Conservation (phyloP, 2,329 filamentous ascomycete genomes). For the Colletotrichum cuscutae region DNA sequence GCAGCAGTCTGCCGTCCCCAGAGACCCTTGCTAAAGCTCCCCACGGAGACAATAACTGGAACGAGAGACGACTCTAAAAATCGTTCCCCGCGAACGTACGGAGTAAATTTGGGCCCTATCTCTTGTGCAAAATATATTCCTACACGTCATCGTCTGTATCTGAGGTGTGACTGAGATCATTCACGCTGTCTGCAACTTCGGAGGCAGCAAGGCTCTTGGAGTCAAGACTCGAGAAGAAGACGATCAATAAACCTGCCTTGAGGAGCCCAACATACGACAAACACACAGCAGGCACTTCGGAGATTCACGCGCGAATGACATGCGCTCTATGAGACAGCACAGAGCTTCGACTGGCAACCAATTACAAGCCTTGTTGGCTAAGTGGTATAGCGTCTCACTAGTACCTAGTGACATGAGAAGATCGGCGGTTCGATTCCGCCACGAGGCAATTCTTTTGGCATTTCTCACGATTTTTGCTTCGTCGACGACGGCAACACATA, state of each 20-base stretch:
- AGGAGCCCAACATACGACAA: background rate
- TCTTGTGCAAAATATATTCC: too few relatives aligned
- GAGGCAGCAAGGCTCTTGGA: too few relatives aligned
- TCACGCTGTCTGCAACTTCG: too few relatives aligned
- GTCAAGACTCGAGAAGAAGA: too few relatives aligned
- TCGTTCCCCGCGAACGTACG: too few relatives aligned
- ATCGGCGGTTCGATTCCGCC: slow-evolving; percentile 29
- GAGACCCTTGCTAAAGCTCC: slow-evolving; percentile 4
- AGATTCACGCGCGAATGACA: rapidly evolving
- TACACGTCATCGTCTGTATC: too few relatives aligned
- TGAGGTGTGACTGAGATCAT: too few relatives aligned
- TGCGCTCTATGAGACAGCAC: too few relatives aligned
- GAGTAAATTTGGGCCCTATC: too few relatives aligned
- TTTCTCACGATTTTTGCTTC: too few relatives aligned
- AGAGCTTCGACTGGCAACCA: rapidly evolving
- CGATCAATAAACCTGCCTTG: too few relatives aligned
- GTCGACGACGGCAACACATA: too few relatives aligned
- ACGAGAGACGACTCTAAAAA: background rate
- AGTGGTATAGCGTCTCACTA: slow-evolving; percentile 33
- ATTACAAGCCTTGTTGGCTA: slow-evolving; percentile 24
- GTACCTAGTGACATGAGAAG: slow-evolving; percentile 25
- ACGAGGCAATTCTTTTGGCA: slow-evolving; percentile 1
- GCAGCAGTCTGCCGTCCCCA: background rate
- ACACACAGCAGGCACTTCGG: background rate
- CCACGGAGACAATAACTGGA: background rate